phyloP scores from a whole-genome alignment of 805 yeast species.

The Maudiozyma bulderi region DNA sequence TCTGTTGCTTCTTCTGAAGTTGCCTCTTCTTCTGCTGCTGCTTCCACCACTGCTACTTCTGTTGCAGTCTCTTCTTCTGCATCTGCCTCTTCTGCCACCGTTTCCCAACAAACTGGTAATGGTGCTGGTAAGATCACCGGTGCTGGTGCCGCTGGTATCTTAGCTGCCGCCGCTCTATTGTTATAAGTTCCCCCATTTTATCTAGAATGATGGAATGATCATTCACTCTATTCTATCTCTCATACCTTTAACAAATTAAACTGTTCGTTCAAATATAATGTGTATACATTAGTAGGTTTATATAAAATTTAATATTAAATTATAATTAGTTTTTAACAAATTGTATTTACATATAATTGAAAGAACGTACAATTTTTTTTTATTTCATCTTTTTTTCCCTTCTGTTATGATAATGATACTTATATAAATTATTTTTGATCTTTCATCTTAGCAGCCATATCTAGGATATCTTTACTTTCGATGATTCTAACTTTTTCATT shows the following conservation, averaged over 20 bases:
- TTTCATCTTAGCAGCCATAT: conserved; percentile 10
- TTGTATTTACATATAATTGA: neutral
- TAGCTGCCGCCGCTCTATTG: conserved; percentile 13
- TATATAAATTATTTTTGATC: neutral
- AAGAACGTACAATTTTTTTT: neutral
- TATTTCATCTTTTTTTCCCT: neutral
- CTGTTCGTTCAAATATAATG: too few relatives aligned
- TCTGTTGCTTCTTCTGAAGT: conserved; percentile 3
- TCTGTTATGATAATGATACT: neutral
- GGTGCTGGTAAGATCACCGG: conserved; percentile 14
- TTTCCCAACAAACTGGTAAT: conserved; percentile 12
- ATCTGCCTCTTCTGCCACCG: conserved; percentile 8
- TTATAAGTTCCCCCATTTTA: conserved; percentile 5
- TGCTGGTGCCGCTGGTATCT: conserved; percentile 16
- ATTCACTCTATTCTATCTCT: neutral
- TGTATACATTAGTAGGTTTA: too few relatives aligned
- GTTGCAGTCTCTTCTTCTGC: conserved; percentile 5
- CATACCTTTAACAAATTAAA: neutral
- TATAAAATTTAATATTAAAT: neutral
- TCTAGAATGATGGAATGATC: neutral
- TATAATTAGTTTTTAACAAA: neutral
- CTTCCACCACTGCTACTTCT: conserved; percentile 3
- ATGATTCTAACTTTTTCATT: conserved; percentile 25
- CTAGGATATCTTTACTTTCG: conserved; percentile 23
- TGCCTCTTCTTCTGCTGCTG: conserved; percentile 8